Conservation (phyloP, 2,329 filamentous ascomycete species). For the Botrytis byssoidea region DNA sequence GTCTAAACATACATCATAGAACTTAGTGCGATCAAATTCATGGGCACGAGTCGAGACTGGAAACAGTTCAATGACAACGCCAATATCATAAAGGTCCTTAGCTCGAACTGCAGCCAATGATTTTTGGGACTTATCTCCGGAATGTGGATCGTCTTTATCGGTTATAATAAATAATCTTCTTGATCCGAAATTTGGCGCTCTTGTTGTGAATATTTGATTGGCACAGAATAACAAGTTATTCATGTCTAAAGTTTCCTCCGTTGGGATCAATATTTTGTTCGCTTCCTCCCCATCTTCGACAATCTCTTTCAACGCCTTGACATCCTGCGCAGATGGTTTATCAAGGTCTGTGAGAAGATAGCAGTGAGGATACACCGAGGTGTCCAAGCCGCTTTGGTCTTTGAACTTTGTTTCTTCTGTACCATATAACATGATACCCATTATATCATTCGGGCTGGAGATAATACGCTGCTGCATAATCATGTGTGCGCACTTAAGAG, state of each 20-base stretch:
- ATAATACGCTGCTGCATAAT: constrained; percentile 99
- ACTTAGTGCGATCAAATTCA: constrained; percentile 77
- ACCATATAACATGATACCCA: constrained; percentile 89
- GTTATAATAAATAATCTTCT: constrained; percentile 93
- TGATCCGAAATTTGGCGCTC: constrained; percentile 90
- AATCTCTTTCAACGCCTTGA: constrained; percentile 73
- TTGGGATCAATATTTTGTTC: constrained; percentile 66
- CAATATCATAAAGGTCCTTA: constrained; percentile 92
- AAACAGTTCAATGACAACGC: constrained; percentile 88
- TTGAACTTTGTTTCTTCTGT: constrained; percentile 82
- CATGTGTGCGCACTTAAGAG: constrained; percentile 89
- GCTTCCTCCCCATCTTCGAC: constrained; percentile 76
- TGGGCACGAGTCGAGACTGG: constrained; percentile 72
- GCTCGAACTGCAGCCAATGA: constrained; percentile 81
- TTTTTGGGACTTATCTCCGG: constrained; percentile 66
- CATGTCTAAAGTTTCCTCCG: constrained; percentile 72
- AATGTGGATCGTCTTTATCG: constrained; percentile 85
- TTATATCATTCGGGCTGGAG: constrained; percentile 93
- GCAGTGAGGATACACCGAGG: constrained; percentile 79
- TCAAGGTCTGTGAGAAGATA: constrained; percentile 89
- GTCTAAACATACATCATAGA: constrained; percentile 72
- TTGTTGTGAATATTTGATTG: constrained; percentile 94
- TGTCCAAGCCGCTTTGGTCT: constrained; percentile 54
- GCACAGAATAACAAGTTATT: constrained; percentile 89
- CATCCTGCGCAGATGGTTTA: constrained; percentile 80